Conservation (phyloP, 371 early-diverging fungal genomes). For the Mucor circinelloides region DNA sequence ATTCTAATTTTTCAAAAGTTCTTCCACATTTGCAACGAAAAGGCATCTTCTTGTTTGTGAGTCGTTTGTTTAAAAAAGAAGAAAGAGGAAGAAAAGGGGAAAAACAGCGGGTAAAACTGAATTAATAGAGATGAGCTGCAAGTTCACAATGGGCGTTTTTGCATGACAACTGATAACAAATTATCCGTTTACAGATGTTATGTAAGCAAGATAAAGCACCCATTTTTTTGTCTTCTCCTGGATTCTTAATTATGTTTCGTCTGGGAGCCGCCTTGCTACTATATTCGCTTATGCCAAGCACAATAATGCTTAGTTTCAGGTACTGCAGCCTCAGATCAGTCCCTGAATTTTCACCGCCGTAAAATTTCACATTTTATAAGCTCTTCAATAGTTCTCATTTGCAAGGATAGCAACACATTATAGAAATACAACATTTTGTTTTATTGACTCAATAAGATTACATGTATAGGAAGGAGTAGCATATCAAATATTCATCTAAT, state of each 20-base stretch:
- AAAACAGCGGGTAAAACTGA: neutral
- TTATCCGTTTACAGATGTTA: neutral
- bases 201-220: neutral
- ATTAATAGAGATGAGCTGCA: neutral
- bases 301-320: too few species aligned
- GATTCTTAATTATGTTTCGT: too few species aligned
- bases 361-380: too few species aligned
- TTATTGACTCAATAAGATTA: neutral
- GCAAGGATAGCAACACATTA: too few species aligned
- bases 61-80: conserved; percentile 9
- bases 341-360: too few species aligned
- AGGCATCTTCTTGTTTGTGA: conserved; percentile 32
- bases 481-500: too few species aligned
- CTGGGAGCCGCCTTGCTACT: too few species aligned
- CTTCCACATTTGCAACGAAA: conserved; percentile 57
- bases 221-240: too few species aligned
- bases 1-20: conserved; percentile 54
- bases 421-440: too few species aligned
- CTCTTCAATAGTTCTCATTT: too few species aligned
- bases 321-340: too few species aligned
- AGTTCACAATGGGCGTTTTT: neutral
- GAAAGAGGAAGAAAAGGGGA: conserved; percentile 19
- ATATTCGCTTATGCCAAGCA: too few species aligned
- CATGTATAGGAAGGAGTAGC: neutral
- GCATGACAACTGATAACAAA: neutral